A percentile compares a stretch with the other conserved stretches of the same genome.
phyloP scores from a whole-genome alignment of 148 eudicot species.

The Chenopodium quinoa region DNA sequence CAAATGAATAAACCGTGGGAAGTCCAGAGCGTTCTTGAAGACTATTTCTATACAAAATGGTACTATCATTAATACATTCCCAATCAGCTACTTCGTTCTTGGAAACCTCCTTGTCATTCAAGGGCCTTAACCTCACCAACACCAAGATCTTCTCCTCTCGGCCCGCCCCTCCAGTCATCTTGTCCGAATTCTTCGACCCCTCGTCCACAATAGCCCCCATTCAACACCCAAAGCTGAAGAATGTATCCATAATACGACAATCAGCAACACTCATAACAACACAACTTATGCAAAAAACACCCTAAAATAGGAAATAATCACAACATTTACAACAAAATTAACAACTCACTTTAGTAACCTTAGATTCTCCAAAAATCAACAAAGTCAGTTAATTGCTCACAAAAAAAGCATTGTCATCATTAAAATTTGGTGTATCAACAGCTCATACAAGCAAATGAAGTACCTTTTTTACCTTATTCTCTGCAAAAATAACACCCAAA shows the following conservation, averaged over 20 bases:
- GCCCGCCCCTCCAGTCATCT: slow-evolving; percentile 43
- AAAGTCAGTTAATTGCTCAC: slow-evolving; percentile 25
- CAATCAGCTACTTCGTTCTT: slow-evolving; percentile 82
- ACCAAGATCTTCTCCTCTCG: slow-evolving; percentile 90
- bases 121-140: slow-evolving; percentile 85
- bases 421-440: slow-evolving; percentile 33
- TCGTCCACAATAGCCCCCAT: slow-evolving; percentile 72
- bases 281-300: slow-evolving; percentile 19
- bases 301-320: slow-evolving; percentile 8
- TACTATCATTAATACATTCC: slow-evolving; percentile 89
- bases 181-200: slow-evolving; percentile 60
- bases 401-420: slow-evolving; percentile 14
- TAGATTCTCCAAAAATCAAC: slow-evolving; percentile 25
- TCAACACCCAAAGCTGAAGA: slow-evolving; percentile 23
- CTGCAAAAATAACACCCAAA: slow-evolving; percentile 16
- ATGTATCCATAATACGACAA: slow-evolving; percentile 17
- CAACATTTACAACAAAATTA: slow-evolving; percentile 15
- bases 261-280: slow-evolving; percentile 22
- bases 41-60: slow-evolving; percentile 80
- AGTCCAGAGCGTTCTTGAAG: slow-evolving; percentile 95
- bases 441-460: slow-evolving; percentile 37
- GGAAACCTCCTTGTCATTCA: slow-evolving; percentile 76
- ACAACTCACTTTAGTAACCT: slow-evolving; percentile 24
- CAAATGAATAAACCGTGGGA: slow-evolving; percentile 83
- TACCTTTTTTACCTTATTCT: slow-evolving; percentile 23